Conservation (phyloP, 345 rosid species). For the Gossypium longicalyx region DNA sequence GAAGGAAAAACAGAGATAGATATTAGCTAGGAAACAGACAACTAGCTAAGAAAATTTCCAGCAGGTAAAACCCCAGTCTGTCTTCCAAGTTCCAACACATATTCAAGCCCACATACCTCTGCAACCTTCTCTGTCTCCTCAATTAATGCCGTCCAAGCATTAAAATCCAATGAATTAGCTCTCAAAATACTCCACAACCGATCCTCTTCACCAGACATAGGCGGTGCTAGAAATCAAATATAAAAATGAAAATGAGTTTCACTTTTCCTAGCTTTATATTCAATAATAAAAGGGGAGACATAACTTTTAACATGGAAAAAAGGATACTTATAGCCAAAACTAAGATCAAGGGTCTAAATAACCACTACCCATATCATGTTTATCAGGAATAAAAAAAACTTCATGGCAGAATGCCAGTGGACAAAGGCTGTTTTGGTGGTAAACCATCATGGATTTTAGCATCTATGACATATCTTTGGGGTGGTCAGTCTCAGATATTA, state of each 20-base stretch:
- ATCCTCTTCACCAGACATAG: slow-evolving; percentile 74
- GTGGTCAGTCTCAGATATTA: too few relatives aligned
- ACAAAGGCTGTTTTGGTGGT: not conserved
- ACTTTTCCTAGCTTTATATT: not conserved
- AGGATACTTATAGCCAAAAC: not conserved
- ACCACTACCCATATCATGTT: not conserved
- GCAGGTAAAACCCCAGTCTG: not conserved
- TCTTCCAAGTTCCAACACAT: not conserved
- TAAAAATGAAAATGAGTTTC: slow-evolving; percentile 4
- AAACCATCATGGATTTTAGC: not conserved
- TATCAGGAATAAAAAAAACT: not conserved
- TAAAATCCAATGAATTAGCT: slow-evolving; percentile 74
- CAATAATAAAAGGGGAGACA: not conserved
- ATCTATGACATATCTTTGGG: too few relatives aligned
- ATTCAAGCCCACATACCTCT: slow-evolving; percentile 48
- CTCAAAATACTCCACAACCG: slow-evolving; percentile 78
- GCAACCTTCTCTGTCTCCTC: slow-evolving; percentile 89
- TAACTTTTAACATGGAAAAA: not conserved
- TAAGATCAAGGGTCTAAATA: not conserved
- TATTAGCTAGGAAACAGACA: not conserved
- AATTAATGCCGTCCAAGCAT: slow-evolving; percentile 82
- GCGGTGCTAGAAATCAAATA: slow-evolving; percentile 30
- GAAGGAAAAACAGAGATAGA: not conserved
- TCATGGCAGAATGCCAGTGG: not conserved
- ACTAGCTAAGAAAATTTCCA: not conserved